A percentile compares a stretch with the other conserved stretches of the same genome.
Conservation (phyloP, 1,284 basidiomycete species). For the Fomitopsis betulina region DNA sequence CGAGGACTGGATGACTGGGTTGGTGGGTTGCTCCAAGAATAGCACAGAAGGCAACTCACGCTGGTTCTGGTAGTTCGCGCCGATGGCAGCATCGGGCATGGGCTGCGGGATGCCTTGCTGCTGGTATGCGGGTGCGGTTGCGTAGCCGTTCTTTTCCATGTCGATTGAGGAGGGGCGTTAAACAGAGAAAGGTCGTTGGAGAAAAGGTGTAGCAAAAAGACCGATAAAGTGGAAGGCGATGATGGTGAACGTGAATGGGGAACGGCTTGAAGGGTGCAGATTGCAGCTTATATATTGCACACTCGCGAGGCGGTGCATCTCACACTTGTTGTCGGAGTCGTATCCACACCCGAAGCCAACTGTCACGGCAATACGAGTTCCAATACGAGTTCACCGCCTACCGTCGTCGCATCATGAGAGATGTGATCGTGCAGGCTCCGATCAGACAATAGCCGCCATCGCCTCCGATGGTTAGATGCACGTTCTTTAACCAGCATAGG, state of each 20-base stretch:
- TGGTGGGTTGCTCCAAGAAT: too few relatives aligned
- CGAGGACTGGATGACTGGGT: neutral
- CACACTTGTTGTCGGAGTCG: neutral
- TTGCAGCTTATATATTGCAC: neutral
- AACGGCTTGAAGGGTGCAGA: neutral
- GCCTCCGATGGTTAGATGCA: too few relatives aligned
- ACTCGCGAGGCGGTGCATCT: neutral
- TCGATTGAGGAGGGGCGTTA: neutral
- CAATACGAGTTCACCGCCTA: neutral
- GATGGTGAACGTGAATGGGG: neutral
- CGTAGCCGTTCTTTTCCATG: neutral
- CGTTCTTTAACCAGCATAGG: too few relatives aligned
- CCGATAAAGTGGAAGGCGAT: neutral
- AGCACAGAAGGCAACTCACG: neutral
- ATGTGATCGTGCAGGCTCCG: neutral
- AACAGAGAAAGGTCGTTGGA: neutral
- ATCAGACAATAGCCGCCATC: neutral
- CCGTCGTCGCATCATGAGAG: neutral
- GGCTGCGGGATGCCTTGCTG: neutral
- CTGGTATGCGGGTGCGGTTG: neutral
- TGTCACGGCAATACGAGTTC: neutral
- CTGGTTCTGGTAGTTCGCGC: conserved; percentile 2
- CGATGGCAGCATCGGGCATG: neutral
- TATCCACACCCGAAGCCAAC: neutral
- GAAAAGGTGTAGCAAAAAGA: neutral